phyloP scores from a whole-genome alignment of 2,329 filamentous ascomycete genomes.

The Fusarium heterosporum region DNA sequence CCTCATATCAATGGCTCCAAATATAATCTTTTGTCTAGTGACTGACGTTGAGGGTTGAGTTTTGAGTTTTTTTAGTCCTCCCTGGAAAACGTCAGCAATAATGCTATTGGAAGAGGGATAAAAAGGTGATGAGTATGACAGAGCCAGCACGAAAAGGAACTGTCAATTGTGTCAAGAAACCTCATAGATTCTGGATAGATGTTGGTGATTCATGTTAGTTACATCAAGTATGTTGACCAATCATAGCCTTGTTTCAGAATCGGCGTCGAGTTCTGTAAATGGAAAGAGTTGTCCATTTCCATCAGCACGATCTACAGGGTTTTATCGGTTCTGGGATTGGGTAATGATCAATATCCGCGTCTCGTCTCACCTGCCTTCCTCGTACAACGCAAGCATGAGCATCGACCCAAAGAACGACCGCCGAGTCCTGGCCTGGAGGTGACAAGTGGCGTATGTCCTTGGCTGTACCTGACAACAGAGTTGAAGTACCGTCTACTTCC shows the following conservation, averaged over 20 bases:
- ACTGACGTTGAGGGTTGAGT: background rate
- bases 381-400: slow-evolving; percentile 27
- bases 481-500: background rate
- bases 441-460: background rate
- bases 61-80: background rate
- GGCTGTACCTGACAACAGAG: background rate
- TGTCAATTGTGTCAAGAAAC: too few relatives aligned
- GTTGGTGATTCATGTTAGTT: background rate
- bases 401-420: slow-evolving; percentile 29
- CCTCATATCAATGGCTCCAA: slow-evolving; percentile 12
- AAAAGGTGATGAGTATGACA: too few relatives aligned
- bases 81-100: background rate
- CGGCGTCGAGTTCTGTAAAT: slow-evolving; percentile 34
- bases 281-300: slow-evolving; percentile 34
- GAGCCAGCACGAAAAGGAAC: too few relatives aligned
- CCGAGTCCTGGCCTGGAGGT: slow-evolving; percentile 2
- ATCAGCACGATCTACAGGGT: slow-evolving; percentile 39
- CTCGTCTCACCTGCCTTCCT: slow-evolving; percentile 34
- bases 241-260: slow-evolving; percentile 1
- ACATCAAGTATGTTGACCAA: slow-evolving; percentile 12
- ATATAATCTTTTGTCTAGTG: slow-evolving; percentile 2
- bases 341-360: slow-evolving; percentile 14
- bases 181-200: too few relatives aligned
- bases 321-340: slow-evolving; percentile 28
- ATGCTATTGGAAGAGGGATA: slow-evolving; percentile 1